Base-by-base conservation (phyloP, 441 rosid species). In the Viola pubescens region DNA sequence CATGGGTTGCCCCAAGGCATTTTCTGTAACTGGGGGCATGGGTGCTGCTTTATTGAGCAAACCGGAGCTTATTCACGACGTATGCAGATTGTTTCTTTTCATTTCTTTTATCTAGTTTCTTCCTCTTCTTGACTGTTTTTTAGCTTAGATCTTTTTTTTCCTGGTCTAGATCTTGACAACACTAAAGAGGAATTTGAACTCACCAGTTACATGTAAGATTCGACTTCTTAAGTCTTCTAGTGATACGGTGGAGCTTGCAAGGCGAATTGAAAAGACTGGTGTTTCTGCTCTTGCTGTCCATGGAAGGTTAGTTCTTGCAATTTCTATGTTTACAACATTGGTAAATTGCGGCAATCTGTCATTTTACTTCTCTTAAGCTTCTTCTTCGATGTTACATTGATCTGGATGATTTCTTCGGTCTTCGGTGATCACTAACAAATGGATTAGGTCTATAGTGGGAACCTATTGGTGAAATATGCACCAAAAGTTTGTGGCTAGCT, bases 1-100 rank as follows among this genome's bases (percentile, higher is more conserved):
- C 65, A 91, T 91, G 98, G 98, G 98, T 66, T 91, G 95, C 68
- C 98, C 98, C 11, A 91, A 70, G 72, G 81, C 95, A 59, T 91
- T 91, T 75, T 91, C 98, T 58, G 56, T 88, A 60, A 88, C 90
- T 61, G 98, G 96, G 59, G 98, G 98, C 56, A 91, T 91, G 98
- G 98, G 98, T 50, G 95, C 98, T 78, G 98, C 96, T 51, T 74
- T 91, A 50, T 74, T 91, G 77, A 63, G 73, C 56, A 88, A 84
- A 65, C 94, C 94, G 1, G 86, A 90, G 63, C 86, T 88, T 45
- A 88, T 88, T 69, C 86, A 76, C 39, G 96, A 91, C 83, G 97
- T 91, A 80, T 66, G 78, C 41, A 48, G 47, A 60, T 1, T n/a
- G 11, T 60, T 50, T 34, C 37, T 51, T 8, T 19, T 54, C 38